Conservation (phyloP, 768 basidiomycete genomes). For the Pleurotus djamor region DNA sequence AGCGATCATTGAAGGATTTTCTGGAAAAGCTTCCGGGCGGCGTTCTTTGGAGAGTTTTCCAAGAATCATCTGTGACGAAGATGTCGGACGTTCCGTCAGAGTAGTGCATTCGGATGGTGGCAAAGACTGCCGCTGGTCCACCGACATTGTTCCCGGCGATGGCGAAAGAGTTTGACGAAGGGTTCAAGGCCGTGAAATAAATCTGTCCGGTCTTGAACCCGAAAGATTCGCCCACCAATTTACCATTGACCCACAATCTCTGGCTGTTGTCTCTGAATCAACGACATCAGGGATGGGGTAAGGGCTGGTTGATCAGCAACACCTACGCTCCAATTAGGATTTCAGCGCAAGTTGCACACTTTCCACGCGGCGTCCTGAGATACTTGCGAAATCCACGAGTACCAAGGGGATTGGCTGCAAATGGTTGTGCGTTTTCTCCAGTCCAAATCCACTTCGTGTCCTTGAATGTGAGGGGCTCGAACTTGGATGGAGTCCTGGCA, state of each 20-base stretch:
- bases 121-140: not conserved
- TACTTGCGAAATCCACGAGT: not conserved
- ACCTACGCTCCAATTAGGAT: not conserved
- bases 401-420: too few species aligned
- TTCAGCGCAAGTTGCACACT: not conserved
- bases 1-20: constrained; percentile 17
- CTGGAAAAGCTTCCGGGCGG: constrained; percentile 13
- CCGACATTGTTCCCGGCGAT: not conserved
- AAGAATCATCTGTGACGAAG: not conserved
- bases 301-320: too few species aligned
- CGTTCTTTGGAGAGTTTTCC: not conserved
- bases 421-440: constrained; percentile 2
- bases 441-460: not conserved
- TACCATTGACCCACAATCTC: not conserved
- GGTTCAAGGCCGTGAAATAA: not conserved
- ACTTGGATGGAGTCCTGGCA: not conserved
- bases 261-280: not conserved
- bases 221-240: not conserved
- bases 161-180: not conserved
- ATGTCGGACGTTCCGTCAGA: not conserved
- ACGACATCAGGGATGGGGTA: too few species aligned
- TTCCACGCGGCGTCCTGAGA: not conserved
- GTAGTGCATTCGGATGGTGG: not conserved
- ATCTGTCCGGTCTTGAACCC: constrained; percentile 18
- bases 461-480: not conserved